These are phyloP conservation scores for Clarireedia monteithiana DNA, from an alignment of 2,329 filamentous ascomycete species.

Conservation along the genomic window DNA sequence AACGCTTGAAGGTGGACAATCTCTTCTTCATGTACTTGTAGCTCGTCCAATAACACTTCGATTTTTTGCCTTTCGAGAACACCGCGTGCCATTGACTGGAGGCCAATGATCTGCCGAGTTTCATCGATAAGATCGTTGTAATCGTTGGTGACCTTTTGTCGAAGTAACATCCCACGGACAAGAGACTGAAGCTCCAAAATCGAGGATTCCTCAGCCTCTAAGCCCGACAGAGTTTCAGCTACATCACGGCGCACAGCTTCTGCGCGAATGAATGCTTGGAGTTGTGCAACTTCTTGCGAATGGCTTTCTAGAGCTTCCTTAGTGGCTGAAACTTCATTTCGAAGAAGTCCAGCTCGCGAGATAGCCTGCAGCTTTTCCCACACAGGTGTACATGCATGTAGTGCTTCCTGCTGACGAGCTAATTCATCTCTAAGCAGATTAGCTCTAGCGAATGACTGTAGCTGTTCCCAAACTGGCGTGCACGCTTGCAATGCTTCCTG, in stretches of 20 bases:
- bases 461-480: conserved; percentile 41
- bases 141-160: conserved; percentile 41
- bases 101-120: conserved; percentile 45
- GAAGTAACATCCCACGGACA: conserved; percentile 53
- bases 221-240: conserved; percentile 38
- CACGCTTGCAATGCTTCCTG: conserved; percentile 44
- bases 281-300: conserved; percentile 26
- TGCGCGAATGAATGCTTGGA: conserved; percentile 39
- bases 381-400: conserved; percentile 41
- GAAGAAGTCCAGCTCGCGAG: conserved; percentile 38
- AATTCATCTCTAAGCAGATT: conserved; percentile 37
- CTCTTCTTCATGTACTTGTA: conserved; percentile 60
- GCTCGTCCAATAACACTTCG: conserved; percentile 55
- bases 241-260: conserved; percentile 46
- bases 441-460: conserved; percentile 46
- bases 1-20: conserved; percentile 67
- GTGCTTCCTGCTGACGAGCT: conserved; percentile 38
- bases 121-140: conserved; percentile 50
- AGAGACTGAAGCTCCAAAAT: conserved; percentile 49
- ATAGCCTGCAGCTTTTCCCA: conserved; percentile 42
- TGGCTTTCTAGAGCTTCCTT: conserved; percentile 46
- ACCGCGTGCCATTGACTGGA: conserved; percentile 65
- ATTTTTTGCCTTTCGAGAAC: conserved; percentile 54
- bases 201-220: conserved; percentile 39
- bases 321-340: conserved; percentile 37